Evolutionary conservation across 768 basidiomycete genomes (phyloP).

Genomic region (Chalciporus piperatus): DNA sequence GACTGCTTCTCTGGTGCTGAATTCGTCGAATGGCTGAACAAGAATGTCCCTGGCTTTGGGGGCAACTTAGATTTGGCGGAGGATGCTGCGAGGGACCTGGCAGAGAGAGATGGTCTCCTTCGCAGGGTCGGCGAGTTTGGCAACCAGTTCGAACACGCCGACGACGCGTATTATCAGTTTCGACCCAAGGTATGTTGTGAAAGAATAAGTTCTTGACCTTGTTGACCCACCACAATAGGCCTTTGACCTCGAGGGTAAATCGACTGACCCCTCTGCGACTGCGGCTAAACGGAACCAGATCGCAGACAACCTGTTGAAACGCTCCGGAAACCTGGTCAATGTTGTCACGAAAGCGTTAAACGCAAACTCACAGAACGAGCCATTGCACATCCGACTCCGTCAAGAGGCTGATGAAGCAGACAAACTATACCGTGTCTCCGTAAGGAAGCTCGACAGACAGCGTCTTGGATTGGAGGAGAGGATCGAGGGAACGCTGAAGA

Average conservation of each 20-base stretch:
- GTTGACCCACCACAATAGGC: constrained; percentile 23
- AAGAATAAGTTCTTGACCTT: constrained; percentile 19
- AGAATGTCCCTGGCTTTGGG: constrained; percentile 73
- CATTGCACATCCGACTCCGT: constrained; percentile 65
- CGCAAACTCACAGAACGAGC: constrained; percentile 49
- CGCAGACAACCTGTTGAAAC: constrained; percentile 61
- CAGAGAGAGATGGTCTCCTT: constrained; percentile 52
- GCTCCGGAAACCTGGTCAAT: constrained; percentile 65
- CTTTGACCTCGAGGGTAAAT: constrained; percentile 28
- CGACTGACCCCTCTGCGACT: constrained; percentile 18
- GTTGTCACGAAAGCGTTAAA: constrained; percentile 72
- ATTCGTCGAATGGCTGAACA: constrained; percentile 80
- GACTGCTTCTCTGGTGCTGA: constrained; percentile 90
- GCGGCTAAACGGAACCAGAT: constrained; percentile 34
- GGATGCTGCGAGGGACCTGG: constrained; percentile 57
- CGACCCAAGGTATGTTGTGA: constrained; percentile 59
- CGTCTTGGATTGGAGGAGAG: constrained; percentile 83
- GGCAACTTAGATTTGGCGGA: constrained; percentile 79
- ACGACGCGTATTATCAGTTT: constrained; percentile 85
- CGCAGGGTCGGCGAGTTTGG: constrained; percentile 81
- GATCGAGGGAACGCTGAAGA: constrained; percentile 78
- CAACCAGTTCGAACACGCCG: constrained; percentile 73
- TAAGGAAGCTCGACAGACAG: constrained; percentile 82
- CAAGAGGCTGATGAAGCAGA: constrained; percentile 82
- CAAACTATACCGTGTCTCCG: constrained; percentile 70